These are phyloP conservation scores for Neurospora sp. DNA, from an alignment of 2,329 filamentous ascomycete genomes.

Conservation along the genomic window DNA sequence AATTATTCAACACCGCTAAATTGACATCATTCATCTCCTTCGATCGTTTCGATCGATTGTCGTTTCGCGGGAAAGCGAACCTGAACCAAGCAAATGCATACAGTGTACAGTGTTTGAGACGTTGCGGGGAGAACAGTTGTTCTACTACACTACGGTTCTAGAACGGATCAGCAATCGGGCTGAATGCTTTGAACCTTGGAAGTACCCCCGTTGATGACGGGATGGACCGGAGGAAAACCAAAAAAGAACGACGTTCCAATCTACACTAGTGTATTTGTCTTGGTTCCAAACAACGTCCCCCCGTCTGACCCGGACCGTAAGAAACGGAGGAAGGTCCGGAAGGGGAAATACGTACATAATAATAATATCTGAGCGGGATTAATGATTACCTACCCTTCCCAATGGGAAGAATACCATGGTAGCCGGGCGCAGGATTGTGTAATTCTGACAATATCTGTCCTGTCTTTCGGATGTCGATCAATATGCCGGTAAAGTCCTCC, in stretches of 20 bases:
- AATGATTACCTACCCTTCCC: neutral
- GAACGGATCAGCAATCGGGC: neutral
- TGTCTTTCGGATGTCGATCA: neutral
- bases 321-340: neutral
- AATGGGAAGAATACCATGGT: neutral
- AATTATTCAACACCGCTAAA: neutral
- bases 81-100: neutral
- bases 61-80: neutral
- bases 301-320: neutral
- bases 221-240: neutral
- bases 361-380: neutral
- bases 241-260: neutral
- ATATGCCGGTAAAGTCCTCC: neutral
- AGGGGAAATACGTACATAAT: neutral
- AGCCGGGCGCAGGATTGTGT: neutral
- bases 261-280: neutral
- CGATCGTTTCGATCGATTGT: neutral
- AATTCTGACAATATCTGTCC: neutral
- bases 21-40: neutral
- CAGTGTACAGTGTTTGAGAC: neutral
- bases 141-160: neutral
- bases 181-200: neutral
- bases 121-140: neutral
- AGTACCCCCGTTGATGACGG: neutral
- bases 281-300: neutral